Base-by-base conservation (phyloP, 164 flowering plant species). In the Warburgia ugandensis region DNA sequence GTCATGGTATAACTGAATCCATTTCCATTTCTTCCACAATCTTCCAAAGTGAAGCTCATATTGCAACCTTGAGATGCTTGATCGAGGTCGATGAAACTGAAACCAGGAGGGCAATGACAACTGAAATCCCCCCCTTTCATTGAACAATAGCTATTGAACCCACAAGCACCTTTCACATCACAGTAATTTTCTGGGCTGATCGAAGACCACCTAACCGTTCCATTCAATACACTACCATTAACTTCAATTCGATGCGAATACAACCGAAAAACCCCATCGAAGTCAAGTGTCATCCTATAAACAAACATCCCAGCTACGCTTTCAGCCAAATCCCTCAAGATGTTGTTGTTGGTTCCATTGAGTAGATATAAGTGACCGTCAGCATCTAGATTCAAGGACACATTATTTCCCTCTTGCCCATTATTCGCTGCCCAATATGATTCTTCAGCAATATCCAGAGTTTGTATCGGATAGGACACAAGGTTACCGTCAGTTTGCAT, bases 241-340 rank as follows among this genome's bases (percentile, higher is more conserved):
- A 14, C 8, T 11, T 11, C 31, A 1, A 27, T 28, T 2, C 13
- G 10, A 42, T 63, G 61, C 1, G 47, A 45, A 19, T 63, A 56
- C 26, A 63, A 8, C 21, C 56, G 52, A 14, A 63, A 56, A 25
- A 51, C 25, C 21, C 67, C 67, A 32, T 63, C 67, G 0, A 27
- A 16, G 10, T 63, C 67, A 19, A 63, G 13, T 4, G 48, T 64
- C 13, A 50, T 40, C 7, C 56, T 53, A 7, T 39, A 52, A 9
- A 58, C 44, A 2, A 12, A 0, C 0, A 4, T 37, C n/a, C 22
- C 13, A 11, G 22, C 5, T 3, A 17, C 9, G 3, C 43, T 22
- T 16, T 22, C 43, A 1, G 2, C 43, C 3, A 22, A 16, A 16
- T 16, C 1, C 16, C 20, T 39, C 20, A 2, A 16, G 3, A 1